Conservation (phyloP, 2,329 filamentous ascomycete species). For the Cercospora zeae-maydis region DNA sequence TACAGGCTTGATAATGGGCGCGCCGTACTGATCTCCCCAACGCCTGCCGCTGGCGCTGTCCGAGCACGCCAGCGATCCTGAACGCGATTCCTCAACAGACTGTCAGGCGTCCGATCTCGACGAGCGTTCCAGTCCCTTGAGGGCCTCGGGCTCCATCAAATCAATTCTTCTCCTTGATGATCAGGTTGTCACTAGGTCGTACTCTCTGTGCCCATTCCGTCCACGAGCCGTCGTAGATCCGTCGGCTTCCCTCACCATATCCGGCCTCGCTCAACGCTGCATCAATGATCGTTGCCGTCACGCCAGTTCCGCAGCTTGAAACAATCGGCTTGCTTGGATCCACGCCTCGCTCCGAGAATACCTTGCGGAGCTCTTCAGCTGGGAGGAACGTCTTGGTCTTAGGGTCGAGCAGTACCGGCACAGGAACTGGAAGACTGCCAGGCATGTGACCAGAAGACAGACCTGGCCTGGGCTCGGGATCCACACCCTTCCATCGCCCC, state of each 20-base stretch:
- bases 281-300: constrained; percentile 88
- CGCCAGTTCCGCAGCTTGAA: constrained; percentile 85
- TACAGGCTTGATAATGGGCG: background rate
- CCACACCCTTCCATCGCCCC: constrained; percentile 76
- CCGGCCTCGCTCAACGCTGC: constrained; percentile 77
- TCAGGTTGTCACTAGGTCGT: constrained; percentile 34
- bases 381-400: constrained; percentile 76
- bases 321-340: constrained; percentile 78
- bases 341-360: constrained; percentile 78
- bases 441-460: constrained; percentile 90
- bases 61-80: background rate
- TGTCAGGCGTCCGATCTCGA: background rate
- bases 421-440: constrained; percentile 76
- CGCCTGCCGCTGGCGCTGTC: background rate
- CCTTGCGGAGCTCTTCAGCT: constrained; percentile 63
- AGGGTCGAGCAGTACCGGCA: constrained; percentile 75
- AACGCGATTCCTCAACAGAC: background rate
- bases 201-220: constrained; percentile 53
- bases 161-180: constrained; percentile 28
- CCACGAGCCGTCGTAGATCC: constrained; percentile 95
- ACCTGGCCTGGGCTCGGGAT: constrained; percentile 78
- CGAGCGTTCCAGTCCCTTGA: background rate
- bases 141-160: background rate
- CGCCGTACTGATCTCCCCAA: background rate
- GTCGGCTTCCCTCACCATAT: constrained; percentile 61